Evolutionary conservation across 2,329 filamentous ascomycete species (phyloP).

Genomic region (Diaporthe ilicicola): DNA sequence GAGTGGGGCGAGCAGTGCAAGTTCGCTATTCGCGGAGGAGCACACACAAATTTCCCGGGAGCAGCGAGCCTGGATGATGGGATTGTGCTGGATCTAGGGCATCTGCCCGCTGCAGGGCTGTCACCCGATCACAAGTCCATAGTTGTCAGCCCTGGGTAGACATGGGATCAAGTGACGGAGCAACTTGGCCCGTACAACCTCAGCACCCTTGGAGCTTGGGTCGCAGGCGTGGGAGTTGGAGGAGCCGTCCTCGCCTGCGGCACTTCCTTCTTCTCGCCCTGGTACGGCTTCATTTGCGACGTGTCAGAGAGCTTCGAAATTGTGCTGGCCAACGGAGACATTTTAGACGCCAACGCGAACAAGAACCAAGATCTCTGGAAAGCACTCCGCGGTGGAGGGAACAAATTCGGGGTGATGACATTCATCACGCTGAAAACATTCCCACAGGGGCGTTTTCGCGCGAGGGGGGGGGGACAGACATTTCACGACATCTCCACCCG

Average conservation of each 20-base stretch:
- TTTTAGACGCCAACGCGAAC: conserved; percentile 48
- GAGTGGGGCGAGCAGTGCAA: neutral
- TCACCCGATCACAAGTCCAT: conserved; percentile 9
- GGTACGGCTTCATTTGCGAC: conserved; percentile 50
- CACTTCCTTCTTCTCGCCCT: conserved; percentile 48
- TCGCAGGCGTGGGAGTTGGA: conserved; percentile 29
- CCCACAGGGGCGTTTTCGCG: conserved; percentile 24
- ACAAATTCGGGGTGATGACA: conserved; percentile 38
- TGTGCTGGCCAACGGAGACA: conserved; percentile 48
- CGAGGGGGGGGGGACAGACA: conserved; percentile 31
- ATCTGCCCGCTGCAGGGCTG: neutral
- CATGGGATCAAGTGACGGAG: conserved; percentile 28
- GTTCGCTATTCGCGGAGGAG: conserved; percentile 20
- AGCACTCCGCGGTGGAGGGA: conserved; percentile 52
- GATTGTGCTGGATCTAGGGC: conserved; percentile 14
- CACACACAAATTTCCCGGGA: conserved; percentile 16
- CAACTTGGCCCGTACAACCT: conserved; percentile 33
- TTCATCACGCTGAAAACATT: conserved; percentile 32
- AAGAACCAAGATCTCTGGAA: conserved; percentile 50
- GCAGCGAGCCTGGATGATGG: conserved; percentile 9
- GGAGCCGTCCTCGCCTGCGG: conserved; percentile 31
- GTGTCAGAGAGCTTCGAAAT: conserved; percentile 49
- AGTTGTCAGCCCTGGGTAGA: conserved; percentile 26
- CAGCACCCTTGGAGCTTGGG: conserved; percentile 31
- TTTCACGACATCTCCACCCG: conserved; percentile 5